phyloP scores from a whole-genome alignment of 257 asterid genomes.

The Petrea volubilis region DNA sequence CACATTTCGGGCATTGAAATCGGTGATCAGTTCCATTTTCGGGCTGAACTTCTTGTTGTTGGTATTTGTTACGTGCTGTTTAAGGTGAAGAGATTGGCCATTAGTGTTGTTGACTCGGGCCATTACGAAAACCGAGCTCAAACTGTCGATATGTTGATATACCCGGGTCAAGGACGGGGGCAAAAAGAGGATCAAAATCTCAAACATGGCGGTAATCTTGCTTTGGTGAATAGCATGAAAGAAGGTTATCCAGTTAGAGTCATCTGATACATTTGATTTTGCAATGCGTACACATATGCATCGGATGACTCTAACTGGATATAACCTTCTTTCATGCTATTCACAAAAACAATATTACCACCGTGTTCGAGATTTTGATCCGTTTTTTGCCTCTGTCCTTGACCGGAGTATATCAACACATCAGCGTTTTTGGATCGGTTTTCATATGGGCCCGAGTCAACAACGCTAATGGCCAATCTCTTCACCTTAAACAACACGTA shows the following conservation, averaged over 20 bases:
- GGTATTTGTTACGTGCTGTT: slow-evolving; percentile 32
- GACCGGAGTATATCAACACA: slow-evolving; percentile 42
- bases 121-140: slow-evolving; percentile 29
- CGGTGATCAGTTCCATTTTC: slow-evolving; percentile 35
- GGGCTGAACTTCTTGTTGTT: slow-evolving; percentile 36
- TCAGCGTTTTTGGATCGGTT: slow-evolving; percentile 21
- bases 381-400: slow-evolving; percentile 6
- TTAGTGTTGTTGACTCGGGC: slow-evolving; percentile 43
- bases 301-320: slow-evolving; percentile 47
- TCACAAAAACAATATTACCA: slow-evolving; percentile 43
- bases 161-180: slow-evolving; percentile 32
- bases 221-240: slow-evolving; percentile 38
- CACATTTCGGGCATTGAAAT: slow-evolving; percentile 35
- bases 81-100: slow-evolving; percentile 13
- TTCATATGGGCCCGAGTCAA: slow-evolving; percentile 39
- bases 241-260: slow-evolving; percentile 39
- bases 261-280: slow-evolving; percentile 24
- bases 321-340: slow-evolving; percentile 26
- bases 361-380: slow-evolving; percentile 43
- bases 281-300: slow-evolving; percentile 23
- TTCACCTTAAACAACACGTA: neutral
- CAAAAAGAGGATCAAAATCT: slow-evolving; percentile 35
- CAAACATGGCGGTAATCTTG: slow-evolving; percentile 38
- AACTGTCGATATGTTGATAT: slow-evolving; percentile 30
- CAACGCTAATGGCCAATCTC: slow-evolving; percentile 32